Base-by-base conservation (phyloP, 345 rosid species). In the Gossypium rotundifolium region DNA sequence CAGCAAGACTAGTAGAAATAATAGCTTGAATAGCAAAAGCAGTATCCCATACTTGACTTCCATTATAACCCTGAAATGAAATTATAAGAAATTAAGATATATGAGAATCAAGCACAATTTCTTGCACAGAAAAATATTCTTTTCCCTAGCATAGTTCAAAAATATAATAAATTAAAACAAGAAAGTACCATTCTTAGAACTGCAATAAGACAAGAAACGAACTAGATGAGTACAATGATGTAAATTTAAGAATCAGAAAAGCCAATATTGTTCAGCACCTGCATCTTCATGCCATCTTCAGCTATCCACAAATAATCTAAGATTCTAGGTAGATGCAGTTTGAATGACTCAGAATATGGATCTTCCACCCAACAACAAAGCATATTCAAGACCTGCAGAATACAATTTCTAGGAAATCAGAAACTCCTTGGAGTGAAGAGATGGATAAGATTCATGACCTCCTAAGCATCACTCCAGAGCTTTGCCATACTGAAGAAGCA, bases 261-360 rank as follows among this genome's bases (percentile, higher is more conserved):
- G 20, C 61, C 33, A 74, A 23, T 48, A 40, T 40, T 23, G 42
- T 61, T 27, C 77, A 40, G 58, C n/a, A 88, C 93, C 96, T 88
- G 91, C 89, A 90, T 86, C 84, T 90, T 90, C 93, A 88, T 85
- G 63, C 96, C 96, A 84, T 90, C 96, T 86, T 90, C 93, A 63
- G 91, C 96, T 51, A 88, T 33, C 96, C 96, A 90, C 33, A 90
- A 70, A 70, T 81, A 88, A 81, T 90, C 96, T 60, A 79, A 48
- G 51, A 90, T 65, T 77, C 96, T 85, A 33, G 91, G 86, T 66
- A 90, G 81, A 77, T 90, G 96, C 72, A 81, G 75, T 71, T 87
- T 87, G 78, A 86, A 90, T 53, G 89, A 86, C 71, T 88, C 96
- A 9, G 93, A 85, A 46, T 86, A 83, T 59, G 89, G 96, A 74